Conservation (phyloP, 441 rosid genomes). For the Euphorbia celastroides region DNA sequence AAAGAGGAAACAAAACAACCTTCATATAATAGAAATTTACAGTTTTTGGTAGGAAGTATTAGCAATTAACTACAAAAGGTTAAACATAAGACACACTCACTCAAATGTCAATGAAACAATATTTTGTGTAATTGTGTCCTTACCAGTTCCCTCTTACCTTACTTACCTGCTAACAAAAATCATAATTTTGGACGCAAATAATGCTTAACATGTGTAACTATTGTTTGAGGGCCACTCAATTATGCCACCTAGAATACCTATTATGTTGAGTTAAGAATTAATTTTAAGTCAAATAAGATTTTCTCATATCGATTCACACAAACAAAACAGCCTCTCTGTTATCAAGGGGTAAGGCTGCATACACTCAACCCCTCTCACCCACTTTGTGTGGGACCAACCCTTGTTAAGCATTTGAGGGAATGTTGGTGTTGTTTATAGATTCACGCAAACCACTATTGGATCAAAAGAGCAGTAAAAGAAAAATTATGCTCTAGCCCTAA, state of each 20-base stretch:
- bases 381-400: too few species aligned
- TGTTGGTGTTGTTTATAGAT: too few species aligned
- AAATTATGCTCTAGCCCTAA: background rate
- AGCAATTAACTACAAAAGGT: background rate
- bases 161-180: background rate
- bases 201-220: slow-evolving; percentile 51
- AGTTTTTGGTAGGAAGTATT: background rate
- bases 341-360: too few species aligned
- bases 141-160: background rate
- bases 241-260: slow-evolving; percentile 74
- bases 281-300: slow-evolving; percentile 15
- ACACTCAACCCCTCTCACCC: too few species aligned
- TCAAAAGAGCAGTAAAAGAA: background rate
- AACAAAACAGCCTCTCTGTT: too few species aligned
- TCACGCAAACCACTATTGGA: background rate
- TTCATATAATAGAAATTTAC: background rate
- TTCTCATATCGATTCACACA: background rate
- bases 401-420: too few species aligned
- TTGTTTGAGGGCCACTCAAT: slow-evolving; percentile 68
- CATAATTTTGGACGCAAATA: background rate
- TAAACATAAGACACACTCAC: background rate
- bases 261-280: slow-evolving; percentile 7
- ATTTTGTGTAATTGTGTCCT: too few species aligned
- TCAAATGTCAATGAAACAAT: background rate
- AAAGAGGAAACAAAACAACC: background rate